Conservation (phyloP, 192 early-diverging fungal species). For the Rhizophagus prolifer region DNA sequence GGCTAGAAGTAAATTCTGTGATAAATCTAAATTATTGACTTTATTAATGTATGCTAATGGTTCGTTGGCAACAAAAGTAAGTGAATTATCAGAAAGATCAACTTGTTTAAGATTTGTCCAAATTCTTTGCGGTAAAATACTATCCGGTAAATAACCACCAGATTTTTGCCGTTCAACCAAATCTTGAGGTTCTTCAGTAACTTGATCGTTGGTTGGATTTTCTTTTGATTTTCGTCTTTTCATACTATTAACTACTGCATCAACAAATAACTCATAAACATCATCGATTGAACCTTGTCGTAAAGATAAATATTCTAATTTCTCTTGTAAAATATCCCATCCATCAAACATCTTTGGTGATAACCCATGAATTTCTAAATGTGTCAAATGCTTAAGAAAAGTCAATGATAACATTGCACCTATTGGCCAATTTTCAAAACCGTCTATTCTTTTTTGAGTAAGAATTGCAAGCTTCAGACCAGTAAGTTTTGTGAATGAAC, state of each 20-base stretch:
- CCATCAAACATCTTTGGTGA: constrained; percentile 44
- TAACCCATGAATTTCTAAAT: constrained; percentile 52
- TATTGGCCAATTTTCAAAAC: constrained; percentile 20
- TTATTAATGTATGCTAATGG: constrained; percentile 40
- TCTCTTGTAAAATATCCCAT: constrained; percentile 47
- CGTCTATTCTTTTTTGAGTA: constrained; percentile 34
- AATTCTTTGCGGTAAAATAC: constrained; percentile 33
- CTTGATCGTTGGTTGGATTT: constrained; percentile 28
- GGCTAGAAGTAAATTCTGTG: constrained; percentile 50
- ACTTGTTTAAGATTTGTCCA: constrained; percentile 46
- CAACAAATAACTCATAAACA: constrained; percentile 45
- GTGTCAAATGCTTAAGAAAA: constrained; percentile 44
- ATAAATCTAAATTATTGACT: constrained; percentile 51
- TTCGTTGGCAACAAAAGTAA: constrained; percentile 42
- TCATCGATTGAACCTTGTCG: constrained; percentile 46
- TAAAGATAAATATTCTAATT: constrained; percentile 46
- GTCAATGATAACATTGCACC: constrained; percentile 34
- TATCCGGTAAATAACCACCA: constrained; percentile 28
- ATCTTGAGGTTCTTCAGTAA: not conserved
- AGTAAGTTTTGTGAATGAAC: constrained; percentile 42
- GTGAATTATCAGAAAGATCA: constrained; percentile 49
- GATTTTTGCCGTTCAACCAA: not conserved
- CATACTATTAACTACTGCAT: constrained; percentile 37
- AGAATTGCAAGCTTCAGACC: constrained; percentile 43
- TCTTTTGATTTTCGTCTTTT: constrained; percentile 34